Evolutionary conservation across 768 basidiomycete species (phyloP), one percentile per base, ranked within the genome.

Genomic region (Boletellus sp.): DNA sequence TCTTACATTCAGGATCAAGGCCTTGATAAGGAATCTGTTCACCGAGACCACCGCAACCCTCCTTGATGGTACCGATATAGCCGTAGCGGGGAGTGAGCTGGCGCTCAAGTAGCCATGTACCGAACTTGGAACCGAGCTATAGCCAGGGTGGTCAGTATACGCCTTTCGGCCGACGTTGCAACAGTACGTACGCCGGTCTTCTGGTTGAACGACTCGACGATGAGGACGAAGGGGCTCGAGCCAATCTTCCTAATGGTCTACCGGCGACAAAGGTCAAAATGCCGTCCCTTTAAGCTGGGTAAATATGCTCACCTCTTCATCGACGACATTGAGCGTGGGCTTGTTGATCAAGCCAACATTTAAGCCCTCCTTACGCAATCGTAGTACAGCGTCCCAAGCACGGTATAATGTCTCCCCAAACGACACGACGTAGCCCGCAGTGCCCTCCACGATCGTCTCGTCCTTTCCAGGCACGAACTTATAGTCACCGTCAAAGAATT

Each of bases 351-450:
- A 64, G 12, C 90, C 91, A 42, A 93, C 87, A 59, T 92, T 78
- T 44, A 91, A 55, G 3, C 90, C 90, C 56, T 81, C 70, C 70
- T 85, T 70, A 54, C 87, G 75, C 62, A 82, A 81, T 24, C 82
- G 76, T 50, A 90, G 68, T 38, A 93, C 90, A 13, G 91, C 91
- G 61, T 94, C 91, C 71, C 77, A 87, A 36, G 85, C 78, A 52
- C 91, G 76, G 68, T 93, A 89, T 19, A 92, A 70, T 87, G 89
- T 89, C 68, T 93, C 90, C 16, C 91, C 91, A 58, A 85, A 92
- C 2, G 87, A 78, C 35, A 94, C 85, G 26, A 94, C 85, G 56
- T 90, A 93, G 32, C 91, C 91, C 3, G 77, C 84, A 31, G 69
- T 84, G 37, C 90, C 90, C 61, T 90, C 86, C 11, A 75, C 70